Evolutionary conservation across 2,329 filamentous ascomycete genomes (phyloP), one percentile per base, ranked within the genome.

Genomic region (Nothophaeocryptopus gaeumannii): DNA sequence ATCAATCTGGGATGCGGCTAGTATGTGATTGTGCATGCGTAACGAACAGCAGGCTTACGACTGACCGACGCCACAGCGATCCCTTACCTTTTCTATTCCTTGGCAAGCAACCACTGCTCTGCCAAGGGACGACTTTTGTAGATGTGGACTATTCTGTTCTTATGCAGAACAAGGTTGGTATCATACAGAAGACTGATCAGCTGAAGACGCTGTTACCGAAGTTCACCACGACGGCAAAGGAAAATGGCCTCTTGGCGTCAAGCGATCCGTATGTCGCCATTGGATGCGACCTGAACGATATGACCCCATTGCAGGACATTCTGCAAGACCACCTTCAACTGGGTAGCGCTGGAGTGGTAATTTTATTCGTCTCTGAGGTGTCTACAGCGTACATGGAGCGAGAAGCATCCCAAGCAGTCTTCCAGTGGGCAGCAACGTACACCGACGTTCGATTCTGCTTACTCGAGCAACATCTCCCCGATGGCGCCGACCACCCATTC

Each of bases 361-460:
- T 68, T 8, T 73, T 96, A 16, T 95, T 93, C 61, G 79, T 90
- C 20, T 90, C 90, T 1, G 92, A 97, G 70, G 90, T 96, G 11
- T 95, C 90, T 3, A 81, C 95, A 35, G 93, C 89, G 1, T 95
- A 95, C 62, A 95, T 96, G 88, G 83, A 89, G 48, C 81, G 82
- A 2, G 68, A 79, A 15, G 83, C 82, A 35, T 84, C 89, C 5
- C 85, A 96, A 72, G 75, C 78, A 12, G 75, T 96, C 8, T 84
- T 96, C 29, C 67, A 76, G 43, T 96, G 89, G 89, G 85, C 87
- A n/a, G 81, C 82, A 47, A 80, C 73, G 9, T 74, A 95, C 42
- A 78, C 82, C 10, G 74, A 86, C 68, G 86, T 87, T 51, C 82
- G 86, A 49, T 96, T 97, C 65, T 93, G 88, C 62, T 77, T 96